These are phyloP conservation scores for Neonectria punicea DNA, from an alignment of 2,329 filamentous ascomycete species.

Conservation along the genomic window DNA sequence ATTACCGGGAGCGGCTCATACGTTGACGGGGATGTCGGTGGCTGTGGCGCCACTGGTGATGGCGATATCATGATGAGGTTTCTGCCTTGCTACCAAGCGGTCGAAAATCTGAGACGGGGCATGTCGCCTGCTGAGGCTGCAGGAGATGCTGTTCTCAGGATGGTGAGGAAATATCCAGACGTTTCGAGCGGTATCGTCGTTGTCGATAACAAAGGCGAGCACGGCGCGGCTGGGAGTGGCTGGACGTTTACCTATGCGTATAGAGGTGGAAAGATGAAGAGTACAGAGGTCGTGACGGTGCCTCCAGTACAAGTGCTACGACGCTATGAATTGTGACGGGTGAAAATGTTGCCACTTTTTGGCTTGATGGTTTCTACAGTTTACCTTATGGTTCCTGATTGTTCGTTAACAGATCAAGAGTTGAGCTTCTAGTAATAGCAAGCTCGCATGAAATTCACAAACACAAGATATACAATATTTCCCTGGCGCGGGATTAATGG, in stretches of 20 bases:
- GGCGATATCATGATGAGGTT: slow-evolving; percentile 69
- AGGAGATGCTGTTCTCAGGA: slow-evolving; percentile 60
- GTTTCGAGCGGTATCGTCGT: slow-evolving; percentile 63
- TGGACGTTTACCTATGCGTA: slow-evolving; percentile 67
- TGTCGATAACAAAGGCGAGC: slow-evolving; percentile 58
- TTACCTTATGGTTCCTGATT: too few relatives aligned
- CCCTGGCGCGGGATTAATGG: too few relatives aligned
- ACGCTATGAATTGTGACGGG: neutral
- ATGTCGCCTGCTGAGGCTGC: slow-evolving; percentile 61
- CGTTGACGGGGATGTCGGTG: slow-evolving; percentile 63
- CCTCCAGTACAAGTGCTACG: slow-evolving; percentile 15
- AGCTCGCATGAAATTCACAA: too few relatives aligned
- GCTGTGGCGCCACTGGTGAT: slow-evolving; percentile 66
- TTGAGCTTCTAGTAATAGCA: too few relatives aligned
- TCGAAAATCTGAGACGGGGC: slow-evolving; percentile 62
- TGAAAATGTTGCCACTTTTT: neutral
- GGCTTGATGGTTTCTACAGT: too few relatives aligned
- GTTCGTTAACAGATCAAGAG: too few relatives aligned
- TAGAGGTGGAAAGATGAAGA: slow-evolving; percentile 58
- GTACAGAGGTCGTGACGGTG: slow-evolving; percentile 57
- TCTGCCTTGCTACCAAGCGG: slow-evolving; percentile 66
- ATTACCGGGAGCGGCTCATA: slow-evolving; percentile 66
- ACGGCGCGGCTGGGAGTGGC: slow-evolving; percentile 62
- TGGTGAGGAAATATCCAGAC: slow-evolving; percentile 59
- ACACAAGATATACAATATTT: too few relatives aligned